Evolutionary conservation across 257 asterid species (phyloP).

Genomic region (Solanum chiquidenum): DNA sequence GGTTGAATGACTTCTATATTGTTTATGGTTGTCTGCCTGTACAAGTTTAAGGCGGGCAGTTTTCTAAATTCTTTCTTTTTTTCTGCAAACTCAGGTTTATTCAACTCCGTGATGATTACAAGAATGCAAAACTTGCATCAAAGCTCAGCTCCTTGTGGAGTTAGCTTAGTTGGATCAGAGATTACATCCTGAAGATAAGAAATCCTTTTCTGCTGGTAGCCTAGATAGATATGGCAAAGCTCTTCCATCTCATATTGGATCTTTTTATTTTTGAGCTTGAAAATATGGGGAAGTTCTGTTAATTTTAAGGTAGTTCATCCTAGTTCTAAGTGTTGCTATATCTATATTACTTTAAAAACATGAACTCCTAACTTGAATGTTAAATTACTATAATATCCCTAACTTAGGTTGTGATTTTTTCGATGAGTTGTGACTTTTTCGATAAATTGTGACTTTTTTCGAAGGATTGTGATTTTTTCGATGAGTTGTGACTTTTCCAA

Average conservation of each 20-base stretch:
- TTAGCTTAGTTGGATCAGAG: background rate
- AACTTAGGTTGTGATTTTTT: no score
- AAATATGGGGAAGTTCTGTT: background rate
- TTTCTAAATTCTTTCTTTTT: background rate
- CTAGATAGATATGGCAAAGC: background rate
- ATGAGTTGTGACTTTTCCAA: no score
- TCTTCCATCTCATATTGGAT: background rate
- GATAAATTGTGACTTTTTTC: no score
- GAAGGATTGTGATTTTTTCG: no score
- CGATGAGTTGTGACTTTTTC: no score
- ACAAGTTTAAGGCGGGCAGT: background rate
- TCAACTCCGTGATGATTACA: constrained; percentile 13
- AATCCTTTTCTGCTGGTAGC: background rate
- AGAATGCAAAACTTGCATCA: constrained; percentile 13
- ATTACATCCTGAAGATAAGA: background rate
- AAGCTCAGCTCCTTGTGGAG: constrained; percentile 6
- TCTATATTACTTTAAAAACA: no score
- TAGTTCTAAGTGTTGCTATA: background rate
- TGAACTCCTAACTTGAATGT: no score
- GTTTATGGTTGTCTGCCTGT: background rate
- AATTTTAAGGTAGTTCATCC: background rate
- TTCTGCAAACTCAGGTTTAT: constrained; percentile 3
- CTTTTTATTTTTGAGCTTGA: background rate
- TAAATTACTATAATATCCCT: no score
- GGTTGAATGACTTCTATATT: background rate